phyloP scores from a whole-genome alignment of 2,329 filamentous ascomycete genomes.

The Cordyceps farinosa region DNA sequence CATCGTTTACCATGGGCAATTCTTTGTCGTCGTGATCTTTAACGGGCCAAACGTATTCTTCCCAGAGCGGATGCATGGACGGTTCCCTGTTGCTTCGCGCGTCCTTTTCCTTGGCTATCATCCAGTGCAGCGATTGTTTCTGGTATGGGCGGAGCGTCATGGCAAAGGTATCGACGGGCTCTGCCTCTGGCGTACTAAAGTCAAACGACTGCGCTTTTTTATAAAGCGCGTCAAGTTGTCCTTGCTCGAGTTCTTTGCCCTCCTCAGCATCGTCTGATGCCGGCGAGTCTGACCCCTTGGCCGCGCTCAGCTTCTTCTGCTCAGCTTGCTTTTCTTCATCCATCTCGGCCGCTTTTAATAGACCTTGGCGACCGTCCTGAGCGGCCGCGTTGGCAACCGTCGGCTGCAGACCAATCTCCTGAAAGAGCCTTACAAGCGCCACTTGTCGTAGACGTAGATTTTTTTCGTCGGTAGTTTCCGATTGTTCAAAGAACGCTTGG shows the following conservation, averaged over 20 bases:
- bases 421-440: slow-evolving; percentile 80
- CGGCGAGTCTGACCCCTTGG: slow-evolving; percentile 45
- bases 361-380: slow-evolving; percentile 75
- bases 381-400: slow-evolving; percentile 70
- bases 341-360: slow-evolving; percentile 83
- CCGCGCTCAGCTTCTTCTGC: slow-evolving; percentile 31
- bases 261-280: slow-evolving; percentile 70
- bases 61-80: slow-evolving; percentile 97
- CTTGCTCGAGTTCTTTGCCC: slow-evolving; percentile 86
- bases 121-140: slow-evolving; percentile 93
- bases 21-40: slow-evolving; percentile 84
- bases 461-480: slow-evolving; percentile 82
- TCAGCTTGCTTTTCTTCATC: slow-evolving; percentile 72
- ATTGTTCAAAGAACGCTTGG: slow-evolving; percentile 73
- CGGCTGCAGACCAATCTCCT: slow-evolving; percentile 81
- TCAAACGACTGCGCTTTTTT: slow-evolving; percentile 96
- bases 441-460: slow-evolving; percentile 80
- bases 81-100: slow-evolving; percentile 64
- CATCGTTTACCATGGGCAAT: slow-evolving; percentile 60
- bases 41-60: slow-evolving; percentile 85
- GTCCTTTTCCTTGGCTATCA: slow-evolving; percentile 89
- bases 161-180: slow-evolving; percentile 76
- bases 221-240: slow-evolving; percentile 90
- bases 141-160: slow-evolving; percentile 89
- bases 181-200: slow-evolving; percentile 82